Evolutionary conservation across 169 alveolate genomes (phyloP).

Genomic region (Plasmodium gallinaceum): DNA sequence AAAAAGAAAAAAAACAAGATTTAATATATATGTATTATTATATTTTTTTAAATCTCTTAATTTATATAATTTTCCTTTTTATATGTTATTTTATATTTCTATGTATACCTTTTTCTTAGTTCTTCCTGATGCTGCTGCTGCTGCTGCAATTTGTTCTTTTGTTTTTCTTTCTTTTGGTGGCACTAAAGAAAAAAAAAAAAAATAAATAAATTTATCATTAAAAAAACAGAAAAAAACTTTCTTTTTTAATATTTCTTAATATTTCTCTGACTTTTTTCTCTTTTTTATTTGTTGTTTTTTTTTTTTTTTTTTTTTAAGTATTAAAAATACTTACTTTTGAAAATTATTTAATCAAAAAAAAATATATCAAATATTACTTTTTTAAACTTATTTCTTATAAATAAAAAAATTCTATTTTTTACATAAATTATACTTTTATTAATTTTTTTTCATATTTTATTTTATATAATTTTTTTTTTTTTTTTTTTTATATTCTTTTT

Average conservation of each 20-base stretch:
- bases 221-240: not conserved
- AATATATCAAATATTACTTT: too few species aligned
- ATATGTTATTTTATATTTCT: not conserved
- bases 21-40: not conserved
- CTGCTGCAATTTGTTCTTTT: constrained; percentile 78
- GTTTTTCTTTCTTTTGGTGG: constrained; percentile 79
- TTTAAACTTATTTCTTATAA: too few species aligned
- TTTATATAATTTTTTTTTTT: not conserved
- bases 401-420: too few species aligned
- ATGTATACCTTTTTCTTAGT: constrained; percentile 65
- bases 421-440: too few species aligned
- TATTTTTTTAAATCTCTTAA: too few species aligned
- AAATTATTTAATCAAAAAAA: too few species aligned
- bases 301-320: not conserved
- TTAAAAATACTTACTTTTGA: not conserved
- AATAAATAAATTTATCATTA: not conserved
- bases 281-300: not conserved
- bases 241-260: not conserved
- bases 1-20: not conserved
- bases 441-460: too few species aligned
- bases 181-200: constrained; percentile 39
- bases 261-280: not conserved
- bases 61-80: not conserved
- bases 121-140: constrained; percentile 80
- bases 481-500: not conserved